Conservation (phyloP, 2,329 filamentous ascomycete genomes). For the Botryotinia convoluta region DNA sequence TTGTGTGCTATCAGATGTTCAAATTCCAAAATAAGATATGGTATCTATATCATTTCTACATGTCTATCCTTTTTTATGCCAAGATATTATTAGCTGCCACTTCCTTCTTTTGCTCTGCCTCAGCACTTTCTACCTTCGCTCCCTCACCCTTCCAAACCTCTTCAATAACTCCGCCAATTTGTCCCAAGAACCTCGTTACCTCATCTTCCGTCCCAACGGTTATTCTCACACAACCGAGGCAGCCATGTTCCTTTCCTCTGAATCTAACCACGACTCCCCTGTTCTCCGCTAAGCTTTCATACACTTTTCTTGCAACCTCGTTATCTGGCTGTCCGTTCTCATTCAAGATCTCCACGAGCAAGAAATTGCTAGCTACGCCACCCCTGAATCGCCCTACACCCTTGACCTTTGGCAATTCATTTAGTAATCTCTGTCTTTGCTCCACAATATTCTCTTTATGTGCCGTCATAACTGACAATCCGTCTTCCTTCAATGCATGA, state of each 20-base stretch:
- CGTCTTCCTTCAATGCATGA: slow-evolving; percentile 64
- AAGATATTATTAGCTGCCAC: slow-evolving; percentile 31
- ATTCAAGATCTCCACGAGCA: slow-evolving; percentile 86
- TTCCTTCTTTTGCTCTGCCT: slow-evolving; percentile 30
- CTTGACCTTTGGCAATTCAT: slow-evolving; percentile 68
- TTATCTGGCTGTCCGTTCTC: slow-evolving; percentile 74
- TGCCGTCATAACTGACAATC: slow-evolving; percentile 68
- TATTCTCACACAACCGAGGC: slow-evolving; percentile 82
- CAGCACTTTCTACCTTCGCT: slow-evolving; percentile 23
- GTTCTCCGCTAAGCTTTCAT: slow-evolving; percentile 79
- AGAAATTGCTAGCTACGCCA: slow-evolving; percentile 79
- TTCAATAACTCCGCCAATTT: slow-evolving; percentile 49
- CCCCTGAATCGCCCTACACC: slow-evolving; percentile 81
- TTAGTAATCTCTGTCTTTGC: slow-evolving; percentile 75
- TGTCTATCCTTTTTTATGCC: slow-evolving; percentile 27
- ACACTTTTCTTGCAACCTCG: slow-evolving; percentile 71
- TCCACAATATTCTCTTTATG: slow-evolving; percentile 68
- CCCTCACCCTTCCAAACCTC: slow-evolving; percentile 27
- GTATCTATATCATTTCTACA: background rate
- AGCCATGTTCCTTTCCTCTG: slow-evolving; percentile 87
- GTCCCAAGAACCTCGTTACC: slow-evolving; percentile 72
- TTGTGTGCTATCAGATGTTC: too few species aligned
- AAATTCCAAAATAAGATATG: background rate
- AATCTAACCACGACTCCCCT: slow-evolving; percentile 92
- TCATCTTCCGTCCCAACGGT: slow-evolving; percentile 90